Evolutionary conservation across 768 basidiomycete genomes (phyloP).

Genomic region (Rhodosporidiobolus sp.): DNA sequence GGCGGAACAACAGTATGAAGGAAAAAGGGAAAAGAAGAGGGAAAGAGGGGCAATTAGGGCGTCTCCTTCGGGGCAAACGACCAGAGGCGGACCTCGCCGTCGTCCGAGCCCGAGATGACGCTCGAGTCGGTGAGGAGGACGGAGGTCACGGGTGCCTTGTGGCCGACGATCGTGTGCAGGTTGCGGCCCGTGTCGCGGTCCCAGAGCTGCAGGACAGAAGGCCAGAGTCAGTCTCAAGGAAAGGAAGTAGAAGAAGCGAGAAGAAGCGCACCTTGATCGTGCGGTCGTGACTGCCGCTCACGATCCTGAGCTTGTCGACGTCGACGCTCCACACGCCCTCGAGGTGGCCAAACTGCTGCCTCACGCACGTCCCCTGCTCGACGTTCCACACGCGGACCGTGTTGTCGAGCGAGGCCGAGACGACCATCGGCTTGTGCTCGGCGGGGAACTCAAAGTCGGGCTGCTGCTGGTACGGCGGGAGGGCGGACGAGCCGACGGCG

Average conservation of each 20-base stretch:
- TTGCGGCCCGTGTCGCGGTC: constrained; percentile 82
- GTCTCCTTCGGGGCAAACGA: constrained; percentile 23
- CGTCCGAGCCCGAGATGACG: constrained; percentile 44
- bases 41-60: not conserved
- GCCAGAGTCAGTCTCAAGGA: constrained; percentile 27
- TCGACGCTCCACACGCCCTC: constrained; percentile 98
- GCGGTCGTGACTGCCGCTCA: constrained; percentile 89
- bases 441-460: constrained; percentile 38
- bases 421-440: constrained; percentile 63
- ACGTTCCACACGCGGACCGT: constrained; percentile 96
- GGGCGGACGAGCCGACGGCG: constrained; percentile 4
- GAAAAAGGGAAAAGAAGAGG: not conserved
- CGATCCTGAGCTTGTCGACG: constrained; percentile 77
- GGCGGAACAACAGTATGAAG: not conserved
- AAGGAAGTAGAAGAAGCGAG: constrained; percentile 6
- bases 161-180: constrained; percentile 84
- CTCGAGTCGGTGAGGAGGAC: constrained; percentile 37
- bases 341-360: constrained; percentile 90
- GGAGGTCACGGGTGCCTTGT: constrained; percentile 74
- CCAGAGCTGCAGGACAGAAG: constrained; percentile 70
- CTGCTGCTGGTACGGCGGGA: constrained; percentile 1
- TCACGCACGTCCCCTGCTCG: constrained; percentile 69
- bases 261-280: constrained; percentile 78
- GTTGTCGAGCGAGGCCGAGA: constrained; percentile 53
- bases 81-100: constrained; percentile 44